Conservation (phyloP, 116 monocot genomes). For the Phalaenopsis hybrid region DNA sequence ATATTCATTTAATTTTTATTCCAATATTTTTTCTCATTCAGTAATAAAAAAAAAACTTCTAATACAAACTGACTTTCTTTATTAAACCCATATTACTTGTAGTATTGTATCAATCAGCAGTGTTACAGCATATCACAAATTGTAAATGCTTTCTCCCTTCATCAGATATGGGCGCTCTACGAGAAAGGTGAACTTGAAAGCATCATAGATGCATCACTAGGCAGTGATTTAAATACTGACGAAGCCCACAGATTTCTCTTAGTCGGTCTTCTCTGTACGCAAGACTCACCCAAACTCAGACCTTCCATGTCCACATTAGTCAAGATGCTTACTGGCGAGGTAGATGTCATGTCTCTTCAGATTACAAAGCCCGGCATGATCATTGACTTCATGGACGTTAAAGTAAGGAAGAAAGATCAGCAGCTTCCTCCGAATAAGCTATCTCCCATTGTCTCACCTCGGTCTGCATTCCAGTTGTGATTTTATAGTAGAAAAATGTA, state of each 20-base stretch:
- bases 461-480: neutral
- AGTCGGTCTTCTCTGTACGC: slow-evolving; percentile 56
- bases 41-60: too few species aligned
- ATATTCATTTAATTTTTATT: too few species aligned
- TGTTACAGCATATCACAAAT: too few species aligned
- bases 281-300: slow-evolving; percentile 37
- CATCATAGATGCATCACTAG: slow-evolving; percentile 28
- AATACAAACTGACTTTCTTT: neutral
- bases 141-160: neutral
- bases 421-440: neutral
- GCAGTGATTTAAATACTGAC: slow-evolving; percentile 21
- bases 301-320: slow-evolving; percentile 48
- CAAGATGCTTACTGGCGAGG: slow-evolving; percentile 34
- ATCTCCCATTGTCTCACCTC: neutral
- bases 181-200: slow-evolving; percentile 28
- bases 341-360: neutral
- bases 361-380: slow-evolving; percentile 59
- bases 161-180: slow-evolving; percentile 36
- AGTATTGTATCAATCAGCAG: neutral
- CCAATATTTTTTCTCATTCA: too few species aligned
- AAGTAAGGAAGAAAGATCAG: slow-evolving; percentile 14
- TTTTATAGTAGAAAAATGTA: too few species aligned
- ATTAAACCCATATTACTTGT: neutral
- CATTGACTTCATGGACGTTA: slow-evolving; percentile 54
- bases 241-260: slow-evolving; percentile 46